Evolutionary conservation across 78 protist genomes (phyloP).

Genomic region (Dictyostelium intermedium): DNA sequence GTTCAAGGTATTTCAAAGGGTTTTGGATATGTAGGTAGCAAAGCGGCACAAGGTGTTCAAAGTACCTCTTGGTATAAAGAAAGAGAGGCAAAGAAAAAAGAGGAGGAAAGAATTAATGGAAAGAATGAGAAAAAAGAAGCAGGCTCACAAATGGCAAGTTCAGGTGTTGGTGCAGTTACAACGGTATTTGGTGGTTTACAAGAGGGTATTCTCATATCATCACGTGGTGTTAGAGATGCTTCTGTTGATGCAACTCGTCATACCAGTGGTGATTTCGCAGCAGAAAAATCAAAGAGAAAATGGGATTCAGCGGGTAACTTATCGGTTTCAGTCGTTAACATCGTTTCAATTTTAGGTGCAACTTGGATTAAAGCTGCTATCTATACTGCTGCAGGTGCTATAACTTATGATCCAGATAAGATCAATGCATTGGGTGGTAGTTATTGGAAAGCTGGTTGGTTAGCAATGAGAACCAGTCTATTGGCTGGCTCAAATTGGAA

Average conservation of each 20-base stretch:
- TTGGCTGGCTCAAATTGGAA: slow-evolving; percentile 21
- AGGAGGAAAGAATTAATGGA: slow-evolving; percentile 28
- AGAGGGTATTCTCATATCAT: slow-evolving; percentile 56
- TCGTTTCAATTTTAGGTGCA: slow-evolving; percentile 17
- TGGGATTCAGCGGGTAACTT: slow-evolving; percentile 53
- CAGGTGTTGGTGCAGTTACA: slow-evolving; percentile 6
- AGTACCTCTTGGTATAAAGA: slow-evolving; percentile 53
- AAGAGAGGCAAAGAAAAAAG: slow-evolving; percentile 30
- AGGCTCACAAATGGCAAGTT: neutral
- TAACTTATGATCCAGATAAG: slow-evolving; percentile 33
- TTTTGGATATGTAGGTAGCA: slow-evolving; percentile 38
- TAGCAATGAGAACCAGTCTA: neutral
- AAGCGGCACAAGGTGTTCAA: slow-evolving; percentile 5
- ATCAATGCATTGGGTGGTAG: slow-evolving; percentile 14
- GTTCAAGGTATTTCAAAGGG: slow-evolving; percentile 33
- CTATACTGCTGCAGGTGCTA: slow-evolving; percentile 59
- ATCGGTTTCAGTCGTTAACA: slow-evolving; percentile 13
- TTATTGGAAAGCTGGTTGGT: slow-evolving; percentile 59
- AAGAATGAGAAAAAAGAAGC: slow-evolving; percentile 63
- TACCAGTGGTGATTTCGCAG: slow-evolving; percentile 42
- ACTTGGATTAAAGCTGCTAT: slow-evolving; percentile 48
- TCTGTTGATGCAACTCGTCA: slow-evolving; percentile 56
- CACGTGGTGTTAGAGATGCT: slow-evolving; percentile 63
- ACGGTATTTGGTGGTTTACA: slow-evolving; percentile 43
- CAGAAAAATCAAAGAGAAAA: slow-evolving; percentile 24